Conservation (phyloP, 352 stramenopile species). For the Pythium apleroticum region DNA sequence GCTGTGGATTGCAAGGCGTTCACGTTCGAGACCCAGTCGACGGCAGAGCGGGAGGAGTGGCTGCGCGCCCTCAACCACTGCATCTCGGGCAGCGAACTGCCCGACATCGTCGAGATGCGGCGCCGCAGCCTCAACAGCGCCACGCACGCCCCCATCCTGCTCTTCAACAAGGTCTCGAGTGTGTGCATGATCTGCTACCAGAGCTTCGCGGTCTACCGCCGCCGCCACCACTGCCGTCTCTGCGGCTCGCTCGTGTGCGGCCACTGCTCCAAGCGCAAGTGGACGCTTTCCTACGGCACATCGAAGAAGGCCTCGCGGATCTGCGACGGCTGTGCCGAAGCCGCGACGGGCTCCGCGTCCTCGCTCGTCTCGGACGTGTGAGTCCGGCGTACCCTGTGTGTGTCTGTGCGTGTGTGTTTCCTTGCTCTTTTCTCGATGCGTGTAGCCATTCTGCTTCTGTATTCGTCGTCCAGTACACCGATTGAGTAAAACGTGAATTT, state of each 20-base stretch:
- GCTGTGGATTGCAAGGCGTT: slow-evolving; percentile 35
- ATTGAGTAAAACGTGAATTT: slow-evolving; percentile 6
- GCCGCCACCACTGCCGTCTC: slow-evolving; percentile 80
- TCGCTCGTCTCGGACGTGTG: slow-evolving; percentile 24
- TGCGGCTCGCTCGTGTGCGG: slow-evolving; percentile 83
- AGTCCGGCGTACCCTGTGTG: not conserved
- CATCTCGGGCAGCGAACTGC: slow-evolving; percentile 52
- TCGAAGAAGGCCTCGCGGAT: slow-evolving; percentile 81
- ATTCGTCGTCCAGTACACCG: not conserved
- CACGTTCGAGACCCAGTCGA: slow-evolving; percentile 66
- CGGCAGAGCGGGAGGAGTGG: slow-evolving; percentile 76
- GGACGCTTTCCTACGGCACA: slow-evolving; percentile 72
- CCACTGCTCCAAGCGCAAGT: slow-evolving; percentile 77
- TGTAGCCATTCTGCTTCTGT: slow-evolving; percentile 11
- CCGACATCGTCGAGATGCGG: slow-evolving; percentile 50
- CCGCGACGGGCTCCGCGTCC: slow-evolving; percentile 28
- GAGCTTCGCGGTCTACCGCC: slow-evolving; percentile 81
- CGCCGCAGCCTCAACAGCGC: slow-evolving; percentile 71
- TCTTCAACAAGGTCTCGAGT: slow-evolving; percentile 87
- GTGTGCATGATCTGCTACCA: slow-evolving; percentile 84
- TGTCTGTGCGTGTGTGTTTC: slow-evolving; percentile 8
- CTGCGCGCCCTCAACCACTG: slow-evolving; percentile 76
- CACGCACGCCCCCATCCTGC: slow-evolving; percentile 80
- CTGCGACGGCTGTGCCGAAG: slow-evolving; percentile 65
- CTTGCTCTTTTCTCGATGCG: slow-evolving; percentile 3